Evolutionary conservation across 164 flowering plant genomes (phyloP).

Genomic region (Nymphaea colorata): DNA sequence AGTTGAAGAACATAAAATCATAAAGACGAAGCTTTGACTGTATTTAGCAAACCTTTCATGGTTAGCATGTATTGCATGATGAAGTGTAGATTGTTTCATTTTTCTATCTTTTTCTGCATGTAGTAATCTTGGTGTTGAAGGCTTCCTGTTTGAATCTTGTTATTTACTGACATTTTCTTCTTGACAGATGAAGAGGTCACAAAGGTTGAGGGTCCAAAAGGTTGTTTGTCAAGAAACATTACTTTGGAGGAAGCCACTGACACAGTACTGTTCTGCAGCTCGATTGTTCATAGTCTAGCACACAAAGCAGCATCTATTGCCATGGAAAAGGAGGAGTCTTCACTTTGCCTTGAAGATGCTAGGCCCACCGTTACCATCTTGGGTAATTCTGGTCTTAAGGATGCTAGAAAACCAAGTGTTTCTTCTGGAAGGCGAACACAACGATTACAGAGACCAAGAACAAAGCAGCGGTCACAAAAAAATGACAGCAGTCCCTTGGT

Average conservation of each 20-base stretch:
- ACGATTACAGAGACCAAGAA: conserved; percentile 45
- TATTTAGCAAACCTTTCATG: too few relatives aligned
- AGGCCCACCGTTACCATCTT: conserved; percentile 47
- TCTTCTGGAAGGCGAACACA: conserved; percentile 27
- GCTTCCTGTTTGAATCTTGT: background rate
- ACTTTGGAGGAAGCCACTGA: conserved; percentile 94
- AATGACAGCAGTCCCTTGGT: conserved; percentile 20
- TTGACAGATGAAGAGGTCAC: conserved; percentile 36
- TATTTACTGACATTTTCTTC: background rate
- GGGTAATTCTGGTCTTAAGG: conserved; percentile 37
- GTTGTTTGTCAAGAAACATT: conserved; percentile 47
- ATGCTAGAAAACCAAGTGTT: conserved; percentile 27
- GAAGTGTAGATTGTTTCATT: too few relatives aligned
- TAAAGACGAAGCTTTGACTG: too few relatives aligned
- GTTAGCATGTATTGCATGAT: too few relatives aligned
- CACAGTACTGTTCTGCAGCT: conserved; percentile 82
- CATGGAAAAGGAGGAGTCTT: conserved; percentile 47
- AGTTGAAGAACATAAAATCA: too few relatives aligned
- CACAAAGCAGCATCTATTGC: conserved; percentile 72
- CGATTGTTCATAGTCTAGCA: conserved; percentile 75
- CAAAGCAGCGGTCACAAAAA: conserved; percentile 27
- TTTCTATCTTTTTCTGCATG: too few relatives aligned
- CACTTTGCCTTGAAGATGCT: conserved; percentile 31
- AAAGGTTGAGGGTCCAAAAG: conserved; percentile 28
- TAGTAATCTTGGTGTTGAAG: too few relatives aligned